phyloP scores from a whole-genome alignment of 164 flowering plant species.

The Macadamia tetraphylla region DNA sequence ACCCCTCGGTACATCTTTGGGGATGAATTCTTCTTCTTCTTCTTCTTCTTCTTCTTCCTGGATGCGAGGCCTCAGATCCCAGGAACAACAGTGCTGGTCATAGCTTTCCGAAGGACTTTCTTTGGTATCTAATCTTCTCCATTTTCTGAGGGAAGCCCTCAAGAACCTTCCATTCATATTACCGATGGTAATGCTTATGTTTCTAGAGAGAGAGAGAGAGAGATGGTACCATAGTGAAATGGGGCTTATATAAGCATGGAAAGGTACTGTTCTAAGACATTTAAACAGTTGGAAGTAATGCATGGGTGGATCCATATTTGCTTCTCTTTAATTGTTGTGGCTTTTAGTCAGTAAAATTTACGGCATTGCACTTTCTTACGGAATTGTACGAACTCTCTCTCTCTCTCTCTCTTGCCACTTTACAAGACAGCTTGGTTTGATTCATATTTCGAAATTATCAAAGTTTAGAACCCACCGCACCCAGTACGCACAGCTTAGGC shows the following conservation, averaged over 20 bases:
- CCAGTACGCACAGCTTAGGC: too few species aligned
- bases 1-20: slow-evolving; percentile 84
- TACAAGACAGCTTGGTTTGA: slow-evolving; percentile 1
- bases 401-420: slow-evolving; percentile 1
- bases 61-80: slow-evolving; percentile 39
- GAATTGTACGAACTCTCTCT: slow-evolving; percentile 48
- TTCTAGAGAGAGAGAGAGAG: slow-evolving; percentile 8
- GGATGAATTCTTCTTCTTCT: slow-evolving; percentile 36
- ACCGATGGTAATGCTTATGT: background rate
- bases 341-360: background rate
- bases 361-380: slow-evolving; percentile 26
- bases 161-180: slow-evolving; percentile 38
- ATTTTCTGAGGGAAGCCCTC: slow-evolving; percentile 35
- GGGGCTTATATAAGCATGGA: slow-evolving; percentile 4
- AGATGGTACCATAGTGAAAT: slow-evolving; percentile 13
- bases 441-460: slow-evolving; percentile 22
- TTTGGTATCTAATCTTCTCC: slow-evolving; percentile 45
- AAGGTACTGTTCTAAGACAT: slow-evolving; percentile 20
- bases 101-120: slow-evolving; percentile 29
- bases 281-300: background rate
- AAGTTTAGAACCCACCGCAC: slow-evolving; percentile 42
- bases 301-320: slow-evolving; percentile 7
- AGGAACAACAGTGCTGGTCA: slow-evolving; percentile 28
- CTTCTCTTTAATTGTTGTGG: slow-evolving; percentile 1
- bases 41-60: slow-evolving; percentile 32